phyloP scores from a whole-genome alignment of 768 basidiomycete species.

The Tulasnella sp. region DNA sequence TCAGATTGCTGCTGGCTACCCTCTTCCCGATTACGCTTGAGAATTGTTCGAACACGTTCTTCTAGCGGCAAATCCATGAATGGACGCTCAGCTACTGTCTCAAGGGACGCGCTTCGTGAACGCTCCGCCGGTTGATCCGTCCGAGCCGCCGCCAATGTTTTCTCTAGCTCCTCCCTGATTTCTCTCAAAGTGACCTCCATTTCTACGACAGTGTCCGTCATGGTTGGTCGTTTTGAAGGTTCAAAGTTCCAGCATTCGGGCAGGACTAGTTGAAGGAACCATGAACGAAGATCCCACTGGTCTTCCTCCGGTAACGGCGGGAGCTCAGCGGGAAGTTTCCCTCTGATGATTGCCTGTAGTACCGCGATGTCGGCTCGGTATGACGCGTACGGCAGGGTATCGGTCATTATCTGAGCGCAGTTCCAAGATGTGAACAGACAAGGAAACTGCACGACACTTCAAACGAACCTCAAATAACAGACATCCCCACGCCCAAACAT shows the following conservation, averaged over 20 bases:
- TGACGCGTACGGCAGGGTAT: background rate
- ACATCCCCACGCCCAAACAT: constrained; percentile 14
- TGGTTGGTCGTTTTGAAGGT: background rate
- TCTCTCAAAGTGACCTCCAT: background rate
- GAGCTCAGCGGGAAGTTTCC: background rate
- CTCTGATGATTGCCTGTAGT: background rate
- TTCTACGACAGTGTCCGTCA: background rate
- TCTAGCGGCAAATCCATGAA: background rate
- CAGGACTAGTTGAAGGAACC: background rate
- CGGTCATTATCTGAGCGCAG: background rate
- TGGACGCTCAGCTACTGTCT: background rate
- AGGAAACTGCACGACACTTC: background rate
- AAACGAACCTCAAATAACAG: background rate
- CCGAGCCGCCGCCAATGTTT: background rate
- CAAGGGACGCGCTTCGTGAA: background rate
- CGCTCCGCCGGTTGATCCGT: background rate
- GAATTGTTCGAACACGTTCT: background rate
- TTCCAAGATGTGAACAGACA: background rate
- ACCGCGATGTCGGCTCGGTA: background rate
- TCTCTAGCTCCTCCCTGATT: background rate
- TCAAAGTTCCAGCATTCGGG: constrained; percentile 1
- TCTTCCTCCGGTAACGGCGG: background rate
- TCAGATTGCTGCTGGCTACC: background rate
- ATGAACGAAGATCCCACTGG: background rate
- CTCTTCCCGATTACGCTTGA: background rate